Percentiles rank a stretch among this genome's conserved stretches.
These are phyloP conservation scores for Trichoderma koningii DNA, from an alignment of 2,329 filamentous ascomycete species.

Conservation along the genomic window DNA sequence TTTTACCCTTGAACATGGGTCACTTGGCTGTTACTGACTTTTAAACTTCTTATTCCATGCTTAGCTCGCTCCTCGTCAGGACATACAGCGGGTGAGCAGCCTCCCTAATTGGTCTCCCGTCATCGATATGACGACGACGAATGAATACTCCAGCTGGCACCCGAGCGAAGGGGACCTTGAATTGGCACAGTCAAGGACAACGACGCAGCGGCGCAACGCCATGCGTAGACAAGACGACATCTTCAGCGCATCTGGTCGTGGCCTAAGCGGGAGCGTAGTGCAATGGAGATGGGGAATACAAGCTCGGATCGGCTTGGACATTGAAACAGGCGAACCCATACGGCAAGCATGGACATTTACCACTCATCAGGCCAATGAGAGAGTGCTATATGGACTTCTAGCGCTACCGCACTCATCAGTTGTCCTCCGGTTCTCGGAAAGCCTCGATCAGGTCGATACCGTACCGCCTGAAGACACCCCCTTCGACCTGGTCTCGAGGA, in stretches of 20 bases:
- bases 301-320: conserved; percentile 63
- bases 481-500: conserved; percentile 57
- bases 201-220: conserved; percentile 28
- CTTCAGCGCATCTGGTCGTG: conserved; percentile 68
- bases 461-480: conserved; percentile 44
- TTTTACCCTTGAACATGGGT: background rate
- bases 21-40: background rate
- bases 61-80: conserved; percentile 57
- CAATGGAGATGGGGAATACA: conserved; percentile 71
- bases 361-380: conserved; percentile 29
- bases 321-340: conserved; percentile 53
- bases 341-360: conserved; percentile 57
- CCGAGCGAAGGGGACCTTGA: conserved; percentile 9
- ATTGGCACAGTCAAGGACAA: conserved; percentile 24
- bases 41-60: background rate
- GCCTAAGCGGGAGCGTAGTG: conserved; percentile 62
- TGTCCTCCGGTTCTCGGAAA: conserved; percentile 51
- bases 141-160: conserved; percentile 38
- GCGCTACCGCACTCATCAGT: conserved; percentile 53
- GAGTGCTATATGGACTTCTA: conserved; percentile 45
- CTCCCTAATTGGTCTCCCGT: conserved; percentile 66
- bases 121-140: conserved; percentile 57
- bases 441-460: conserved; percentile 51
- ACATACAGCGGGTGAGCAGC: conserved; percentile 45
- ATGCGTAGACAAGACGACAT: conserved; percentile 53